Conservation (phyloP, 495 filamentous ascomycete genomes). For the Lasiosphaeris hirsuta region DNA sequence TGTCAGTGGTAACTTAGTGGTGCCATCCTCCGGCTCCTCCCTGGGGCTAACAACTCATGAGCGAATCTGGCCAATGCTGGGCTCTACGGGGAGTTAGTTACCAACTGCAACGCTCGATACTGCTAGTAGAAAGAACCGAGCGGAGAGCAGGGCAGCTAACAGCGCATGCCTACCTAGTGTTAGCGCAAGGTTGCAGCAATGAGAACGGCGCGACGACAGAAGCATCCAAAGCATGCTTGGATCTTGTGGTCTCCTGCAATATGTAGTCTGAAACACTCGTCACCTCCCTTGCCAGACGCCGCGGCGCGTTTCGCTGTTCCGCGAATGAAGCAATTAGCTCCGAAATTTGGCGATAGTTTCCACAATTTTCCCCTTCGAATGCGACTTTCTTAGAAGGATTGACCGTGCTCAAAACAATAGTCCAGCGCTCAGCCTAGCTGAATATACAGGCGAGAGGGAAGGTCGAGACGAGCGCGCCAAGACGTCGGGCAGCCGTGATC, state of each 20-base stretch:
- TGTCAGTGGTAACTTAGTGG: too few relatives aligned
- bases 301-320: constrained; percentile 2
- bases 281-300: constrained; percentile 7
- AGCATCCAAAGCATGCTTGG: neutral
- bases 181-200: neutral
- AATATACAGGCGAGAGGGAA: constrained; percentile 1
- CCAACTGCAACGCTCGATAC: too few relatives aligned
- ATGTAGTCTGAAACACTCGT: constrained; percentile 5
- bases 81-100: too few relatives aligned
- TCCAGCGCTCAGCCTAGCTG: neutral
- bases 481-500: neutral
- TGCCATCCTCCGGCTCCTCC: too few relatives aligned
- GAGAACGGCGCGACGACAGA: neutral
- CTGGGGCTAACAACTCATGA: too few relatives aligned
- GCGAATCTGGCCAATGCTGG: too few relatives aligned
- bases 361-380: too few relatives aligned
- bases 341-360: too few relatives aligned
- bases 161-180: too few relatives aligned
- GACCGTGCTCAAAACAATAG: neutral
- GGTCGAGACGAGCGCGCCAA: constrained; percentile 11
- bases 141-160: too few relatives aligned
- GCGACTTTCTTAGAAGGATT: too few relatives aligned
- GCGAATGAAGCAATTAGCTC: neutral
- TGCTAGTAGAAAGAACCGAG: too few relatives aligned
- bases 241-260: neutral